Percentiles rank a stretch among this genome's conserved stretches.
Evolutionary conservation across 1,139 yeast genomes (phyloP).

Genomic region (Saccharomyces hybrid): DNA sequence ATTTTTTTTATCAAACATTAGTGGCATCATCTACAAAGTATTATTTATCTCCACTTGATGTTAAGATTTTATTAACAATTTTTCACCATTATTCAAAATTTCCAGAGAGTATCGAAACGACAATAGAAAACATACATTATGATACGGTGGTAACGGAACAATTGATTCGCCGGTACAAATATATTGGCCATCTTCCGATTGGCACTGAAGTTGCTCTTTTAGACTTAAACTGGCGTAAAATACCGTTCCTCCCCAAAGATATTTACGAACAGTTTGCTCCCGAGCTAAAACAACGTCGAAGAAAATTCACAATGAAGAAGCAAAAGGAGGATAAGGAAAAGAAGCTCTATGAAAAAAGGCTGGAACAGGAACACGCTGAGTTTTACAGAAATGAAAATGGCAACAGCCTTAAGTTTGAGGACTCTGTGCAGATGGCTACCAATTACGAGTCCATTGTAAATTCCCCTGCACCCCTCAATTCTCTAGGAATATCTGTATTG

Average conservation of each 20-base stretch:
- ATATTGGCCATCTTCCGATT: constrained; percentile 70
- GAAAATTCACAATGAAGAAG: constrained; percentile 46
- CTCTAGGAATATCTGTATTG: too few species aligned
- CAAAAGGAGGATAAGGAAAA: constrained; percentile 61
- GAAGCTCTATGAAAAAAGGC: constrained; percentile 50
- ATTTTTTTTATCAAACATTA: constrained; percentile 65
- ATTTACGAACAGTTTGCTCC: constrained; percentile 49
- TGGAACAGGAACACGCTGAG: constrained; percentile 50
- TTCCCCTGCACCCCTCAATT: too few species aligned
- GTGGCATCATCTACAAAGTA: constrained; percentile 54
- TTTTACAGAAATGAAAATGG: constrained; percentile 55
- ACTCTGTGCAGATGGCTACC: not conserved
- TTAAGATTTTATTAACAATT: constrained; percentile 57
- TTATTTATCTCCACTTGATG: constrained; percentile 72
- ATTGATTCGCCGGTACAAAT: constrained; percentile 57
- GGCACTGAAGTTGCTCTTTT: constrained; percentile 81
- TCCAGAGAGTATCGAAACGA: constrained; percentile 56
- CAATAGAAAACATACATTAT: constrained; percentile 62
- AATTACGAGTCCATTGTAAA: constrained; percentile 7
- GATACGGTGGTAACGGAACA: constrained; percentile 48
- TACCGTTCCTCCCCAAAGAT: constrained; percentile 39
- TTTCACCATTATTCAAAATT: constrained; percentile 57
- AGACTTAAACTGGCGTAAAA: constrained; percentile 73
- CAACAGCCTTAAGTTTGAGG: constrained; percentile 9
- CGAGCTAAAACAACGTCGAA: constrained; percentile 56